A percentile compares a stretch with the other conserved stretches of the same genome.
Evolutionary conservation across 2,329 filamentous ascomycete genomes (phyloP).

Genomic region (Pseudogymnoascus sp.): DNA sequence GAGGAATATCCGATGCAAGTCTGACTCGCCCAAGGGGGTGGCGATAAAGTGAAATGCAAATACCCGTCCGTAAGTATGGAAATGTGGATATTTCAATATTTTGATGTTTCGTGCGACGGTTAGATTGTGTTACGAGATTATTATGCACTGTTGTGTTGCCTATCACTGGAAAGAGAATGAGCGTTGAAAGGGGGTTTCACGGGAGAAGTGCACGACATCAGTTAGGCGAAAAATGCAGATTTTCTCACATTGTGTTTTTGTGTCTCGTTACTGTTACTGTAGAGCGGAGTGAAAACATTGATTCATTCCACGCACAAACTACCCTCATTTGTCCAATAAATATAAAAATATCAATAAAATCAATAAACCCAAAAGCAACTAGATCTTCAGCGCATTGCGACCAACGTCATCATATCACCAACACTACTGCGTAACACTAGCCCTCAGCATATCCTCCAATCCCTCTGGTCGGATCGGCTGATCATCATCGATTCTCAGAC

Average conservation of each 20-base stretch:
- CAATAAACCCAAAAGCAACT: background rate
- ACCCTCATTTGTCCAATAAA: background rate
- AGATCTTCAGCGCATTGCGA: background rate
- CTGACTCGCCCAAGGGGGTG: background rate
- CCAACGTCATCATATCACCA: background rate
- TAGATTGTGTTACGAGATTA: background rate
- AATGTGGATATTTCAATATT: background rate
- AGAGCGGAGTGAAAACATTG: background rate
- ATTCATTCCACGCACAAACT: no score
- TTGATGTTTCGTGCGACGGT: background rate
- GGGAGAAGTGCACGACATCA: background rate
- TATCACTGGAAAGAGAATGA: background rate
- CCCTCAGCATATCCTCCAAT: constrained; percentile 10
- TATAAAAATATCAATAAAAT: background rate
- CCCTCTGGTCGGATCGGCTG: constrained; percentile 9
- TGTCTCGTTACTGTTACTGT: background rate
- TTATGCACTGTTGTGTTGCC: background rate
- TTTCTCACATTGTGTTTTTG: background rate
- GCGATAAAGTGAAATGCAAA: background rate
- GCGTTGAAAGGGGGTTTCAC: background rate
- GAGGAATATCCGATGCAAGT: background rate
- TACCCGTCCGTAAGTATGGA: background rate
- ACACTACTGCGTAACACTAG: background rate
- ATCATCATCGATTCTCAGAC: constrained; percentile 14
- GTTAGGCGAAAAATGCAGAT: background rate